Percentiles rank a stretch among this genome's conserved stretches.
These are phyloP conservation scores for Thielaviopsis punctulata DNA, from an alignment of 2,329 filamentous ascomycete genomes.

Conservation along the genomic window DNA sequence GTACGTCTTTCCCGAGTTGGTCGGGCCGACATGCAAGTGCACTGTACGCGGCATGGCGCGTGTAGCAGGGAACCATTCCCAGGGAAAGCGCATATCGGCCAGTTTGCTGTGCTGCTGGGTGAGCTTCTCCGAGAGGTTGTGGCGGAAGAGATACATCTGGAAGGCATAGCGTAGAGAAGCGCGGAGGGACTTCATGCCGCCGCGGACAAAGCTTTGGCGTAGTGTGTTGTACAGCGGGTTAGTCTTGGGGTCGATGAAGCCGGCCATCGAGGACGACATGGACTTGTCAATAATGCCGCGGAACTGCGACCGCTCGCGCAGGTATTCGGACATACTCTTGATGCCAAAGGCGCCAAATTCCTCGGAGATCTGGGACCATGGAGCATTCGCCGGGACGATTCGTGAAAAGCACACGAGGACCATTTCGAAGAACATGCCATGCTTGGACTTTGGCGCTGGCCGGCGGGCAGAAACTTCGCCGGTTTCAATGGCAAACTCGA, in stretches of 20 bases:
- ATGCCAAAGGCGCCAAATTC: constrained; percentile 14
- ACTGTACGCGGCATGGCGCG: constrained; percentile 64
- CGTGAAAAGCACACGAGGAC: constrained; percentile 9
- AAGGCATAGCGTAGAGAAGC: constrained; percentile 51
- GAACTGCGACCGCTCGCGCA: constrained; percentile 29
- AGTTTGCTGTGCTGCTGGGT: constrained; percentile 44
- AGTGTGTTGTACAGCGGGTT: constrained; percentile 42
- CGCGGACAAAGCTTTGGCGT: constrained; percentile 39
- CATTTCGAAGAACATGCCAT: constrained; percentile 11
- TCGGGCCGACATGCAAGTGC: constrained; percentile 88
- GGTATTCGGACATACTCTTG: constrained; percentile 22
- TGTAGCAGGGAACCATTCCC: constrained; percentile 83
- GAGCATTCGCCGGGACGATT: constrained; percentile 6
- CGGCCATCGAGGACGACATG: constrained; percentile 26
- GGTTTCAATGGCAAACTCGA: constrained; percentile 4
- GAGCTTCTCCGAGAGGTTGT: constrained; percentile 37
- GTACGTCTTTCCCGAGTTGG: constrained; percentile 97
- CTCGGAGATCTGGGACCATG: constrained; percentile 11
- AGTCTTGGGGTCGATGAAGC: constrained; percentile 17
- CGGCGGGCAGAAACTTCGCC: constrained; percentile 6
- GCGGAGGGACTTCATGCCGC: constrained; percentile 32
- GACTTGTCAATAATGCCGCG: constrained; percentile 25
- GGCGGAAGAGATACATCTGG: constrained; percentile 43
- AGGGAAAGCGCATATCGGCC: constrained; percentile 72
- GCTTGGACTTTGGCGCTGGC: constrained; percentile 5